Conservation (phyloP, 163 green algal species). For the Prototheca cutis region DNA sequence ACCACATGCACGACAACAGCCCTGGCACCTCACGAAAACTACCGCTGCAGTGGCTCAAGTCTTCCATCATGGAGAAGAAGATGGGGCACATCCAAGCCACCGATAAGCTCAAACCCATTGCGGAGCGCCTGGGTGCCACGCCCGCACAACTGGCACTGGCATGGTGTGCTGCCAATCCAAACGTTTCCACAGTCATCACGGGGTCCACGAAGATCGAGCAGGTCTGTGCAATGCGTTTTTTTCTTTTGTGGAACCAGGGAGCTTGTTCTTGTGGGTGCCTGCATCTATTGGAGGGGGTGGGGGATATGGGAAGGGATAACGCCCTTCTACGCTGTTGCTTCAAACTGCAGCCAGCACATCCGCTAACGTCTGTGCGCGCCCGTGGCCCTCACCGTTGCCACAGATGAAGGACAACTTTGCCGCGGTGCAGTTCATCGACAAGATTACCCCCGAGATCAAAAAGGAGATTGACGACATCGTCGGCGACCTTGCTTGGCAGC, state of each 20-base stretch:
- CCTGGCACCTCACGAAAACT: too few relatives aligned
- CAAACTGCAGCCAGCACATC: background rate
- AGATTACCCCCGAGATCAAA: conserved; percentile 50
- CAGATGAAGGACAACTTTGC: conserved; percentile 59
- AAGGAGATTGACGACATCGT: conserved; percentile 38
- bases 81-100: conserved; percentile 52
- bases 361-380: too few relatives aligned
- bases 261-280: conserved; percentile 1
- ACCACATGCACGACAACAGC: too few relatives aligned
- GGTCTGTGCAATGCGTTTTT: conserved; percentile 23
- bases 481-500: background rate
- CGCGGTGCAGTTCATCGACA: conserved; percentile 40
- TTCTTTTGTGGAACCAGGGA: background rate
- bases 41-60: conserved; percentile 11
- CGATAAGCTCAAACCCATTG: conserved; percentile 54
- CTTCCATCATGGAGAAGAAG: conserved; percentile 38
- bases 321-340: background rate
- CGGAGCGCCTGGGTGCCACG: conserved; percentile 48
- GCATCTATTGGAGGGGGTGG: too few relatives aligned
- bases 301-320: background rate
- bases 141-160: conserved; percentile 68
- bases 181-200: conserved; percentile 70
- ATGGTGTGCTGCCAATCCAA: conserved; percentile 60
- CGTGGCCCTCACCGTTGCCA: too few relatives aligned
- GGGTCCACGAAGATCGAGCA: conserved; percentile 53